Evolutionary conservation across 257 asterid genomes (phyloP).

Genomic region (Solanum commersonii): DNA sequence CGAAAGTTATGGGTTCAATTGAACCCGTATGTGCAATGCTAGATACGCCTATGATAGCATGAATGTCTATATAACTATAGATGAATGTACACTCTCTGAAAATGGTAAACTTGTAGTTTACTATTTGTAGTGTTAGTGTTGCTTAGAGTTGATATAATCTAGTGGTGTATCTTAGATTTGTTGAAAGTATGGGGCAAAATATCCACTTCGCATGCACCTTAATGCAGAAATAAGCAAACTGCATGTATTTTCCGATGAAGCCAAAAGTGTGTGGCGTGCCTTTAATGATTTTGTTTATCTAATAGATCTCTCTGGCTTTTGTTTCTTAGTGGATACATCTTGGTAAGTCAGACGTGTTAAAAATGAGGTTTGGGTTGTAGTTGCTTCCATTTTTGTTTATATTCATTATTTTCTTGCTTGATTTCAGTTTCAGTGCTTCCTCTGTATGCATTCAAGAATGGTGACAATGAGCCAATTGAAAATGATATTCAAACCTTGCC

Average conservation of each 20-base stretch:
- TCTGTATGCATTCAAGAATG: slow-evolving; percentile 41
- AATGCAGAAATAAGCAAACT: background rate
- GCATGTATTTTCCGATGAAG: background rate
- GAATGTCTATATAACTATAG: background rate
- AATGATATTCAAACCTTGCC: slow-evolving; percentile 10
- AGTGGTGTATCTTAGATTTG: background rate
- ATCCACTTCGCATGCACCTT: background rate
- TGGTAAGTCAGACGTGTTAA: background rate
- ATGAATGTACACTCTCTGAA: background rate
- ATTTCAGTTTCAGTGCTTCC: slow-evolving; percentile 47
- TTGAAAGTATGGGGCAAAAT: background rate
- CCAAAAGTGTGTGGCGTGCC: background rate
- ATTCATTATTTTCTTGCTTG: background rate
- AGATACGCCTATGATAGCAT: background rate
- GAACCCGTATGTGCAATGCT: background rate
- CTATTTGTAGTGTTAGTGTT: background rate
- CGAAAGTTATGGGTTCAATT: background rate
- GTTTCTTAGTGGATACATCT: background rate
- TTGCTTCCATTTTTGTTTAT: background rate
- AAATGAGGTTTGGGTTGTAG: background rate
- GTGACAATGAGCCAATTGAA: slow-evolving; percentile 15
- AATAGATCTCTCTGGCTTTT: background rate
- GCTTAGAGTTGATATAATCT: background rate
- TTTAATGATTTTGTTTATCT: background rate
- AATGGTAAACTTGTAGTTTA: background rate